Evolutionary conservation across 1,139 yeast species (phyloP).

Genomic region (Blastobotrys arbuscula): DNA sequence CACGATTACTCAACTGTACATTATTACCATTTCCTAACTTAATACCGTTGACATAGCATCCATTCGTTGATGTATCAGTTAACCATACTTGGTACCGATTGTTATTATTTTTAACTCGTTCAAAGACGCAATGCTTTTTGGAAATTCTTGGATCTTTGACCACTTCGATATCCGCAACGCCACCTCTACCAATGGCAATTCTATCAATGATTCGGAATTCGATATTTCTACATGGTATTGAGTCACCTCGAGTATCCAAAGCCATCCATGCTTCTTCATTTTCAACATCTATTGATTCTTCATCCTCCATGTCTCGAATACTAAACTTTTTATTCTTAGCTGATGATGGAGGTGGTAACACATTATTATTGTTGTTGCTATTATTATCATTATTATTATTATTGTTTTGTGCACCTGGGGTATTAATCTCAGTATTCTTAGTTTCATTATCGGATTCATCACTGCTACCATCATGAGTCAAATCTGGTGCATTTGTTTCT

Average conservation of each 20-base stretch:
- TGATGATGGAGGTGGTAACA: background rate
- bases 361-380: slow-evolving; percentile 23
- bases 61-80: slow-evolving; percentile 72
- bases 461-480: slow-evolving; percentile 5
- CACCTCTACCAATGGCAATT: slow-evolving; percentile 32
- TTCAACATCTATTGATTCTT: slow-evolving; percentile 13
- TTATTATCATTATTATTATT: slow-evolving; percentile 14
- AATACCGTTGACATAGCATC: slow-evolving; percentile 61
- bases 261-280: slow-evolving; percentile 40
- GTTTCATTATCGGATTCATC: slow-evolving; percentile 15
- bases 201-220: slow-evolving; percentile 35
- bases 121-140: slow-evolving; percentile 70
- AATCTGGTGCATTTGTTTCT: slow-evolving; percentile 5
- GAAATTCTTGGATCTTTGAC: slow-evolving; percentile 75
- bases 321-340: slow-evolving; percentile 10
- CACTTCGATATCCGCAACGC: slow-evolving; percentile 14
- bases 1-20: slow-evolving; percentile 56
- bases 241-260: slow-evolving; percentile 40
- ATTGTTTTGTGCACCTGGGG: background rate
- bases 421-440: slow-evolving; percentile 17
- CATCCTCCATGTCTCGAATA: slow-evolving; percentile 26
- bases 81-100: slow-evolving; percentile 68
- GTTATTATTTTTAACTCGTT: slow-evolving; percentile 40
- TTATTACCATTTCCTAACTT: slow-evolving; percentile 60
- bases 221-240: slow-evolving; percentile 44